Base-by-base conservation (phyloP, 768 basidiomycete genomes). In the Russula vinacea region DNA sequence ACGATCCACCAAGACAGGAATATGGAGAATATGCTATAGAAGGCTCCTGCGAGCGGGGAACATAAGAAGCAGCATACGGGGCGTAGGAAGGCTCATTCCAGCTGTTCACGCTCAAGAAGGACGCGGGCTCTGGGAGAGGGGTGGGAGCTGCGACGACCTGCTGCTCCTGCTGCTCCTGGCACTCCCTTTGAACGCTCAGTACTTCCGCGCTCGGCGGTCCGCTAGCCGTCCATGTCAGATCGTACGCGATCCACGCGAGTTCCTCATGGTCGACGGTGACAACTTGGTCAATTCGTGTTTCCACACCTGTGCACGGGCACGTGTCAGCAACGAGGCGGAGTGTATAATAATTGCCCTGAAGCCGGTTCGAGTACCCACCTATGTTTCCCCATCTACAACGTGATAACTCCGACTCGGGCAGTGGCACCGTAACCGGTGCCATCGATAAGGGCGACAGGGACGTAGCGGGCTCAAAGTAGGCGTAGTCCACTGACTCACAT, bases 321-420 rank as follows among this genome's bases (percentile, higher is more conserved):
- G 65, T 68, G 64, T 62, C 22, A 55, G 29, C 53, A 63, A 53
- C 32, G 58, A 62, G 64, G 61, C 33, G 10, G 26, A 7, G 26
- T n/a, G n/a, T 44, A 45, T 44, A 50, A 24, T 29, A 29, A 42
- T 42, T 42, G 33, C 32, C 35, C 22, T 4, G 37, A 8, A 22
- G 47, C 26, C 13, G 44, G 51, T 29, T 14, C 6, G 8, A 9
- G 29, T 45, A 81, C 88, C 73, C 71, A 90, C 88, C 75, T 66
- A 81, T 74, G 71, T 87, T 85, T 67, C 87, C 78, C 89, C 88
- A 88, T 63, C 86, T 81, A 74, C 88, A 88, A 63, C 83, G 78
- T 70, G 73, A 83, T 55, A 92, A 76, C 17, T 78, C 74, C 24
- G 88, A 89, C 64, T 90, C 88, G 49, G 90, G 88, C 54, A 91